Percentiles rank a stretch among this genome's conserved stretches.
phyloP scores from a whole-genome alignment of 192 early-diverging fungal genomes.

The Coemansia sp. region DNA sequence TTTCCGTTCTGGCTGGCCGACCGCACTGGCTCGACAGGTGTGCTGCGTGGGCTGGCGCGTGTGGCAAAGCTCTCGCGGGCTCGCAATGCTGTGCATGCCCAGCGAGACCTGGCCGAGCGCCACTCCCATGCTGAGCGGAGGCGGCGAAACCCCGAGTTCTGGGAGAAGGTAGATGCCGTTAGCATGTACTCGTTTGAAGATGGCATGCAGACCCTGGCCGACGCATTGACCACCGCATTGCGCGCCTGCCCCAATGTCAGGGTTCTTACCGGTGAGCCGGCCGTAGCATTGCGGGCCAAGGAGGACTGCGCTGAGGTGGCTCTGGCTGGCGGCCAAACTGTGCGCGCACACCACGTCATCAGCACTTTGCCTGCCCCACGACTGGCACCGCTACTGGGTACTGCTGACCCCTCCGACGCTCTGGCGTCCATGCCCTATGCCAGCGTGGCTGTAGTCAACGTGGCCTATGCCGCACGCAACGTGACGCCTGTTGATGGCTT shows the following conservation, averaged over 20 bases:
- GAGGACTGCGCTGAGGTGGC: conserved; percentile 24
- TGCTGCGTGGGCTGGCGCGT: conserved; percentile 25
- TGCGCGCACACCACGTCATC: conserved; percentile 63
- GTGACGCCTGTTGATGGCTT: conserved; percentile 76
- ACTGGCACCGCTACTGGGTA: conserved; percentile 53
- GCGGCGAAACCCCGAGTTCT: conserved; percentile 56
- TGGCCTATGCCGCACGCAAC: conserved; percentile 58
- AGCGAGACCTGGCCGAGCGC: conserved; percentile 20
- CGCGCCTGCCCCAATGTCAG: conserved; percentile 56
- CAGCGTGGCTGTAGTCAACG: conserved; percentile 82
- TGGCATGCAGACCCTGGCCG: conserved; percentile 71
- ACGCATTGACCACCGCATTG: conserved; percentile 59
- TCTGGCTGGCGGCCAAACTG: conserved; percentile 26
- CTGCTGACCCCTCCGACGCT: conserved; percentile 19
- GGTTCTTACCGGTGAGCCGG: conserved; percentile 50
- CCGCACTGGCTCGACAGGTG: conserved; percentile 23
- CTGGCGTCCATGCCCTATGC: conserved; percentile 68
- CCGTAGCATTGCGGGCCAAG: conserved; percentile 45
- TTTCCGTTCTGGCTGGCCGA: conserved; percentile 72
- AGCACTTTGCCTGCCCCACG: conserved; percentile 62
- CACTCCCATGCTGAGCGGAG: conserved; percentile 17
- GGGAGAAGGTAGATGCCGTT: conserved; percentile 56
- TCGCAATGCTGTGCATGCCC: conserved; percentile 15
- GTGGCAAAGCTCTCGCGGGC: conserved; percentile 37
- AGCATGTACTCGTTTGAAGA: conserved; percentile 83